Base-by-base conservation (phyloP, 257 asterid genomes). In the Verbascum thapsus region DNA sequence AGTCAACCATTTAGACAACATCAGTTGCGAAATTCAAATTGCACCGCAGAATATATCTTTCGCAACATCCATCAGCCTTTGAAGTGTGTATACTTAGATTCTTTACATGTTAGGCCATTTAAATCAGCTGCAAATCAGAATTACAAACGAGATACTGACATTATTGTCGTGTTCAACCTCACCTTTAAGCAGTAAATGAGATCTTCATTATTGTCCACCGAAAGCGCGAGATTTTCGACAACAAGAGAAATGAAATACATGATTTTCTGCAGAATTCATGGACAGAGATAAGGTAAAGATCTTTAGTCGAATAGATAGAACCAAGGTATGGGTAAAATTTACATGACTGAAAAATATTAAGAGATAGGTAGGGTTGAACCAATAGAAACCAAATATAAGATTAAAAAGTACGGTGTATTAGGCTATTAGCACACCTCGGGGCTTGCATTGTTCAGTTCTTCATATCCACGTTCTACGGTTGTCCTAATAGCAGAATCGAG, bases 401-500 rank as follows among this genome's bases (percentile, higher is more conserved):
- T 26, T 2, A 26, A 26, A 2, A 26, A 26, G 5, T 26, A 26
- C 3, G 32, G 32, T 26, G 32, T 2, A 61, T n/a, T 15, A 30
- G 62, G 17, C 59, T 47, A 55, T 17, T 9, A 56, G 15, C 65
- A 60, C 76, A 92, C 99, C 95, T 90, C 96, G 34, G 99, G 95
- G 67, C 76, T 68, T 59, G 96, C 87, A 61, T 73, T 76, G 76
- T 70, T 87, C 75, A 94, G 68, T 74, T 81, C 95, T 68, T 94
- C 97, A 64, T 90, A 94, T 52, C 96, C 95, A 75, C 99, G 95
- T 61, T 94, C 99, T 41, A 94, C 80, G 74, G 96, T 90, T 68
- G 99, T 94, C 72, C 99, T 87, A 63, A 87, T 91, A 58, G 97
- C 78, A 74, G 99, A 94, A 73, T 94, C 99, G n/a, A 94, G 87